Conservation (phyloP, 371 early-diverging fungal genomes). For the Amoeboaphelidium protococcarum region DNA sequence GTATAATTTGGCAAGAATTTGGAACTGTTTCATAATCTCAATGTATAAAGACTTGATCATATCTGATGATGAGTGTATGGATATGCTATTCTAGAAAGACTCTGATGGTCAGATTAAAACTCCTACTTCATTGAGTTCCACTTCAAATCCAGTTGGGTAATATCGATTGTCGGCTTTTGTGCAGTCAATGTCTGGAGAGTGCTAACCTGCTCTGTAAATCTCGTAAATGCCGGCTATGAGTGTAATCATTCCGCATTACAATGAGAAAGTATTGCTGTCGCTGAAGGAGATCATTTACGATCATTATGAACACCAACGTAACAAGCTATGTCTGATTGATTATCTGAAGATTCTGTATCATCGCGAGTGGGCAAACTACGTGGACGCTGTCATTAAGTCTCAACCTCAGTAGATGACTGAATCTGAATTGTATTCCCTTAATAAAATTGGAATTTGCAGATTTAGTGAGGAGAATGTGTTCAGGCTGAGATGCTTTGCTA, state of each 20-base stretch:
- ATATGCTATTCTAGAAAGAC: too few relatives aligned
- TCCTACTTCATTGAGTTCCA: too few relatives aligned
- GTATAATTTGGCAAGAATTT: too few relatives aligned
- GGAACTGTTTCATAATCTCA: too few relatives aligned
- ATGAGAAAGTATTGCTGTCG: constrained; percentile 55
- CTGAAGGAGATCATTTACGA: constrained; percentile 59
- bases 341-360: constrained; percentile 58
- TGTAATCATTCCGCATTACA: constrained; percentile 63
- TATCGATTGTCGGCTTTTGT: too few relatives aligned
- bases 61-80: too few relatives aligned
- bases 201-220: too few relatives aligned
- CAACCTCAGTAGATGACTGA: background rate
- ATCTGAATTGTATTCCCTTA: background rate
- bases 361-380: constrained; percentile 76
- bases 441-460: background rate
- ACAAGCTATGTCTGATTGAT: constrained; percentile 51
- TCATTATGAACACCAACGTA: constrained; percentile 36
- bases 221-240: constrained; percentile 66
- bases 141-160: too few relatives aligned
- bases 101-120: too few relatives aligned
- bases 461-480: constrained; percentile 15
- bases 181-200: too few relatives aligned
- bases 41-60: too few relatives aligned
- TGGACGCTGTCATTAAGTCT: constrained; percentile 11
- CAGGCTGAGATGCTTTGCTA: constrained; percentile 75